Conservation (phyloP, 2,329 filamentous ascomycete species). For the Fusarium protoensiforme region DNA sequence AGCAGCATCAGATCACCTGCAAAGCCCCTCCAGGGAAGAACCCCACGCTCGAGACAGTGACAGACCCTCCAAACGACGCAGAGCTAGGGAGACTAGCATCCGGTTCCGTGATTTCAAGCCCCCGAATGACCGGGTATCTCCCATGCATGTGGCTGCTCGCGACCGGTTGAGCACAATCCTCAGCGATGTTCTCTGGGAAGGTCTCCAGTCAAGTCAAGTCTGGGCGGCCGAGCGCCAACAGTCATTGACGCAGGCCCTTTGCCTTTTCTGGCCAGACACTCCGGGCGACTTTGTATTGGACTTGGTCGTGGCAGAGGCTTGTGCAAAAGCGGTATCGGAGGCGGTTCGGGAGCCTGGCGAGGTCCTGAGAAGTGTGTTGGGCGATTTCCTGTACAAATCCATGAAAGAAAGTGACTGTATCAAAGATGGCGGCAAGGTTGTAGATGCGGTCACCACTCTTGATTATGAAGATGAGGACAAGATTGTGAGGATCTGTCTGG, state of each 20-base stretch:
- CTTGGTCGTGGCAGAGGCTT: neutral
- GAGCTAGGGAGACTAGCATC: neutral
- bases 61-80: neutral
- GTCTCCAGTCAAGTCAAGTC: neutral
- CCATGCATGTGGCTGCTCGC: neutral
- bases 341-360: neutral
- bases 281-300: neutral
- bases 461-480: neutral
- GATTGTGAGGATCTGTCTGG: neutral
- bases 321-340: neutral
- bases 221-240: neutral
- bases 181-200: neutral
- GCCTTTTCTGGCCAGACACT: neutral
- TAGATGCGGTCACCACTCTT: neutral
- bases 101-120: neutral
- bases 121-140: neutral
- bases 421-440: neutral
- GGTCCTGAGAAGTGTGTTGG: neutral
- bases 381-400: neutral
- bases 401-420: neutral
- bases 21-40: no score
- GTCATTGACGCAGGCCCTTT: neutral
- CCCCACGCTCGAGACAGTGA: neutral
- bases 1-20: no score
- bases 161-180: neutral